Evolutionary conservation across 345 rosid species (phyloP), one percentile per base, ranked within the genome.

Genomic region (Erodium maritimum): DNA sequence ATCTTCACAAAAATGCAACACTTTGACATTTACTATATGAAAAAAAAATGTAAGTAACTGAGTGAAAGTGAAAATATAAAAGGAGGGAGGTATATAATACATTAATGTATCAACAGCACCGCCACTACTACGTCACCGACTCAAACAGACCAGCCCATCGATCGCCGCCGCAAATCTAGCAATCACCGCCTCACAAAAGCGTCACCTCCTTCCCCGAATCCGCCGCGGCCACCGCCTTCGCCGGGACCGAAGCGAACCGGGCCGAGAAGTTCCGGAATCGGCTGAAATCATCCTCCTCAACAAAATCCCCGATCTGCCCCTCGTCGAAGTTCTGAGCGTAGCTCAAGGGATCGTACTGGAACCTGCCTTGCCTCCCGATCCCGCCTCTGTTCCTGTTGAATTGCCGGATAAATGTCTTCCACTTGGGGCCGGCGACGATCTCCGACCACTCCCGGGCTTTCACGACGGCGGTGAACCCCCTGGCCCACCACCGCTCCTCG

Each of bases 371-470:
- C 29, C 80, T 67, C 25, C 53, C 25, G 5, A 65, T 63, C 21
- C 42, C 63, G 18, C 60, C 0, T 42, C 48, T 42, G 48, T 59
- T 84, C 64, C 95, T 73, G 64, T 87, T 93, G 64, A 93, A 89
- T 51, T 95, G 64, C 58, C 99, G 69, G 18, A 93, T 87, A 75
- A 93, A 93, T n/a, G 96, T 93, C 71, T 93, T 93, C 99, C 97
- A 93, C 61, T 69, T 77, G 14, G 99, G 99, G 0, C 99, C 97
- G n/a, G 96, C 99, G 6, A 78, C 84, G 82, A 93, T 71, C 75
- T 89, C 97, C 1, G 99, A 89, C 97, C 95, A 89, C 76, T 87
- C 95, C 6, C 97, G 83, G 33, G 87, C 52, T 77, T 75, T 85
- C 67, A 55, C 56, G 54, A 83, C 54, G 42, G 84, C 75, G 52